Evolutionary conservation across 2,329 filamentous ascomycete genomes (phyloP), one percentile per base, ranked within the genome.

Genomic region (Coniosporium tulheliwenetii): DNA sequence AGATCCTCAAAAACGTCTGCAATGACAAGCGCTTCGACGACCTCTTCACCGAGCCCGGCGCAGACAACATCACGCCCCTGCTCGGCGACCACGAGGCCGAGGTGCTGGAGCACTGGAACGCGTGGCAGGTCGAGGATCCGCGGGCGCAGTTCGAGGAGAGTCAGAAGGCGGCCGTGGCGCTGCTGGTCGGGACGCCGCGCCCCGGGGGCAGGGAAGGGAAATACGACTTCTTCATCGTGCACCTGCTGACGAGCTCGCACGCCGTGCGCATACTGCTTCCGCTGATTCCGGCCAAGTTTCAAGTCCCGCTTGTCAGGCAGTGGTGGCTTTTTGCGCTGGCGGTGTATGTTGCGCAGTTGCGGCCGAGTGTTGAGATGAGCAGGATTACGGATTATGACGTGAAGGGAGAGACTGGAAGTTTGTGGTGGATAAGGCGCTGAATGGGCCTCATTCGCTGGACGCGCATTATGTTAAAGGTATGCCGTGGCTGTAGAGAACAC

Each of bases 21-120:
- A 56, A 63, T 3, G 89, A 98, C 59, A 64, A 69, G 39, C 71
- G 77, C 1, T 80, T 96, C 43, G 71, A 85, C 47, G 69, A 66
- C 0, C 51, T 86, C 2, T 82, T 84, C 50, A 55, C 70, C 10
- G 58, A 69, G 5, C 66, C 71, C 0, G 75, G 74, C 1, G 61
- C 66, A 38, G 65, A 70, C 31, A 84, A 91, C 50, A 66, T 93
- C 39, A 67, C 76, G 4, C 61, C 63, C 2, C 64, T 95, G 7
- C 79, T 95, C 45, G 61, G 72, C 31, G 65, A 81, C 44, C 73
- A 81, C 40, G 81, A 89, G 52, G 67, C 71, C 10, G 69, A 78
- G 0, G 65, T 94, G 12, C 60, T 95, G 37, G 81, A 93, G 49
- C 85, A 96, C 63, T 96, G 86, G 85, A 91, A 93, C 48, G 79